These are phyloP conservation scores for Hordeum marinum DNA, from an alignment of 176 grass and related monocot genomes.

Conservation along the genomic window DNA sequence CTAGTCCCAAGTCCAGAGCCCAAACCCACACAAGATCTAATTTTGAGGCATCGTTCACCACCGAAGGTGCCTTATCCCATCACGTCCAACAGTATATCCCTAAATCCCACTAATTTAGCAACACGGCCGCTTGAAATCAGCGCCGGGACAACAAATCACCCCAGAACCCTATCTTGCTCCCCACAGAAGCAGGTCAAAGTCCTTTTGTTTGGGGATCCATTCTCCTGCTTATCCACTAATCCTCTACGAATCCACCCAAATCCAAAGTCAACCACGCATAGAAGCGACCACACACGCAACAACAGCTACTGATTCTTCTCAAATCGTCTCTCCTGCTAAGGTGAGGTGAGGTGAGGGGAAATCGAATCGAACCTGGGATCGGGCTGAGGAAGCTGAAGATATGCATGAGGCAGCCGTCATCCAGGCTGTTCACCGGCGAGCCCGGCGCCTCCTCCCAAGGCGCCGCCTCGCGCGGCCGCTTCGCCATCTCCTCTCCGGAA, in stretches of 20 bases:
- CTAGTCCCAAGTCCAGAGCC: neutral
- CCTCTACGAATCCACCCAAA: neutral
- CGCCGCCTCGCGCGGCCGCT: constrained; percentile 32
- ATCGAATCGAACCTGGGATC: constrained; percentile 68
- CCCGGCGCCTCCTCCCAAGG: neutral
- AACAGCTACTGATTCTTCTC: neutral
- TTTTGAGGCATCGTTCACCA: neutral
- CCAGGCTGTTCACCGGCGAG: constrained; percentile 58
- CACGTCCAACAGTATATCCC: neutral
- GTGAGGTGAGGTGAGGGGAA: neutral
- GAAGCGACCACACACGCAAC: no score
- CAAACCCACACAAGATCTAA: neutral
- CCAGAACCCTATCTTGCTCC: neutral
- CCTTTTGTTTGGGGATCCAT: neutral
- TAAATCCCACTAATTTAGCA: neutral
- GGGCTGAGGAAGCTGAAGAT: constrained; percentile 97
- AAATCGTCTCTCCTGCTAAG: neutral
- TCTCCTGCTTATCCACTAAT: neutral
- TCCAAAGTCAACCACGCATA: neutral
- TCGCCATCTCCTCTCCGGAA: constrained; percentile 31
- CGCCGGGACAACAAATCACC: neutral
- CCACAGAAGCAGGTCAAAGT: neutral
- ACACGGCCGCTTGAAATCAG: neutral
- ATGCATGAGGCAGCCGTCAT: constrained; percentile 97
- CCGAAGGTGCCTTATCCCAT: neutral